Evolutionary conservation across 2,329 filamentous ascomycete genomes (phyloP).

Genomic region (Talaromyces funiculosus): DNA sequence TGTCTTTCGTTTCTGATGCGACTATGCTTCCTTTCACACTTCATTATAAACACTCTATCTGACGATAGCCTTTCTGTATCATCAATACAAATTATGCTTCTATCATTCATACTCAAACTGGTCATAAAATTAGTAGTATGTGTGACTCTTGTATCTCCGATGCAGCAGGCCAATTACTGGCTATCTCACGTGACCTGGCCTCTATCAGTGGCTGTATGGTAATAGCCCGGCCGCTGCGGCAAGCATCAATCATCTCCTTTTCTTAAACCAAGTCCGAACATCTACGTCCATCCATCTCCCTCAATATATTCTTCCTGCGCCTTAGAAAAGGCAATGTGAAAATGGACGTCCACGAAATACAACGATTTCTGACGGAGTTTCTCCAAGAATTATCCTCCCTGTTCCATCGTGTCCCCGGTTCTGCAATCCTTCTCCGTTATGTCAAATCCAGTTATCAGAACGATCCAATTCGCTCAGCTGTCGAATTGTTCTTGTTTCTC

Average conservation of each 20-base stretch:
- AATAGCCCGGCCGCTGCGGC: background rate
- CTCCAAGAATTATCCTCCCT: constrained; percentile 53
- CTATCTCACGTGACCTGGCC: background rate
- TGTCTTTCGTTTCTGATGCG: constrained; percentile 12
- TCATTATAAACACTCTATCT: constrained; percentile 8
- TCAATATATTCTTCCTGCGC: background rate
- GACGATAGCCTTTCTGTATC: constrained; percentile 13
- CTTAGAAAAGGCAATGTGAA: constrained; percentile 19
- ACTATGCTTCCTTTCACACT: constrained; percentile 9
- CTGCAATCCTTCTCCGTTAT: constrained; percentile 88
- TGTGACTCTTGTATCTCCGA: background rate
- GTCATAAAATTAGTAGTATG: background rate
- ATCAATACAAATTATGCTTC: constrained; percentile 9
- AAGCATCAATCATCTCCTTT: background rate
- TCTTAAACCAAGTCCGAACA: background rate
- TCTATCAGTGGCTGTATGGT: background rate
- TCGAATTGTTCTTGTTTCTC: constrained; percentile 88
- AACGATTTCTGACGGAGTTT: constrained; percentile 49
- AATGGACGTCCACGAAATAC: constrained; percentile 55
- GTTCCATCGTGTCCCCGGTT: constrained; percentile 89
- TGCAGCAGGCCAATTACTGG: background rate
- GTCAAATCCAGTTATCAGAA: constrained; percentile 97
- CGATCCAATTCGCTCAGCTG: constrained; percentile 85
- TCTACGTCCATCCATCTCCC: background rate
- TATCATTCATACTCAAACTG: background rate